Percentiles rank a stretch among this genome's conserved stretches.
Conservation (phyloP, 306 rosid species). For the Begonia loranthoides region DNA sequence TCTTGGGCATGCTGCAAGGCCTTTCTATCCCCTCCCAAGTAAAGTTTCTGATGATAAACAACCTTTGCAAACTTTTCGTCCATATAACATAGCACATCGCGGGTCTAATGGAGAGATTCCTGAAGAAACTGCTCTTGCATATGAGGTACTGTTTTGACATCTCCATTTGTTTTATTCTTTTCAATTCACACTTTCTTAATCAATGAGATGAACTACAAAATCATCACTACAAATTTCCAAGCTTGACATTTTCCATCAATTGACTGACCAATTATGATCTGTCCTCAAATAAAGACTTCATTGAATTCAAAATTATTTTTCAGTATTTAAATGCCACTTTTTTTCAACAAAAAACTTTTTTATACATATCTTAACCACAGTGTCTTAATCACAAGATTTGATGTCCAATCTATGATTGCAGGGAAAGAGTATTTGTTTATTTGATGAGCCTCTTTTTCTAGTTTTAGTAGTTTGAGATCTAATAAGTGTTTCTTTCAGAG, state of each 20-base stretch:
- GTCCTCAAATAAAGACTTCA: no score
- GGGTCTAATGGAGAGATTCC: conserved; percentile 93
- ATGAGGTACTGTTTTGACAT: conserved; percentile 29
- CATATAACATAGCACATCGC: conserved; percentile 80
- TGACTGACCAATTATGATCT: no score
- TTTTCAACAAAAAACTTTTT: background rate
- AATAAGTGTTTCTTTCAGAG: conserved; percentile 36
- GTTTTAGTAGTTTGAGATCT: conserved; percentile 9
- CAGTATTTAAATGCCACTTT: no score
- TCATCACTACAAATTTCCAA: no score
- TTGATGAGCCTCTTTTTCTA: background rate
- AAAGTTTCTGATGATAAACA: conserved; percentile 16
- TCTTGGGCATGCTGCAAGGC: conserved; percentile 52
- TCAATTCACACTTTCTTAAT: background rate
- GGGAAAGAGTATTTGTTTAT: background rate
- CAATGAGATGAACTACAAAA: no score
- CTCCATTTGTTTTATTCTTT: background rate
- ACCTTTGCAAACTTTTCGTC: conserved; percentile 64
- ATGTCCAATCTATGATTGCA: no score
- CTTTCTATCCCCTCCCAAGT: conserved; percentile 55
- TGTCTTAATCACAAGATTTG: background rate
- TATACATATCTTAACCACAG: background rate
- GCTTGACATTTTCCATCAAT: no score
- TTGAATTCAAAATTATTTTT: no score
- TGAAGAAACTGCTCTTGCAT: conserved; percentile 76